Evolutionary conservation across 2,329 filamentous ascomycete genomes (phyloP).

Genomic region (Myriangium duriaei): DNA sequence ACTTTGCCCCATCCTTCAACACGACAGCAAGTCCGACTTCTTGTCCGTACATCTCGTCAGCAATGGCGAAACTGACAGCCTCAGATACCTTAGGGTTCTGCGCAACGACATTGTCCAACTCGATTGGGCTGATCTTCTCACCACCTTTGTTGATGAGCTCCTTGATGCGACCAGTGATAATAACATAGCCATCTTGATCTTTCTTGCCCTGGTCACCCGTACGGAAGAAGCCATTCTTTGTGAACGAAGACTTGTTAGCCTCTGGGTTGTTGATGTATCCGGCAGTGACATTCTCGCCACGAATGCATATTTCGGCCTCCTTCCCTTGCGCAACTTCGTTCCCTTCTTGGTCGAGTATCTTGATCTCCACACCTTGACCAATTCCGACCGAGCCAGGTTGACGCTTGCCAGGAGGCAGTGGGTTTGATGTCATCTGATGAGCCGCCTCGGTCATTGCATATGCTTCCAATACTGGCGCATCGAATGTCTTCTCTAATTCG

Average conservation of each 20-base stretch:
- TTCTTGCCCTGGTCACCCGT: slow-evolving; percentile 77
- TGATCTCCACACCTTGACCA: slow-evolving; percentile 71
- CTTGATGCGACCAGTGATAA: slow-evolving; percentile 86
- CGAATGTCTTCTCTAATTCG: slow-evolving; percentile 61
- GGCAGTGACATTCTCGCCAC: slow-evolving; percentile 69
- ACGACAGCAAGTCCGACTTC: slow-evolving; percentile 69
- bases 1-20: slow-evolving; percentile 48
- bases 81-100: slow-evolving; percentile 61
- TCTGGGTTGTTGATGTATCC: slow-evolving; percentile 74
- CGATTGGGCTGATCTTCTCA: slow-evolving; percentile 81
- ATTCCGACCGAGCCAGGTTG: slow-evolving; percentile 73
- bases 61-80: slow-evolving; percentile 72
- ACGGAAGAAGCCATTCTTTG: slow-evolving; percentile 67
- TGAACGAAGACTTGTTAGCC: slow-evolving; percentile 65
- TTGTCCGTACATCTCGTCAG: slow-evolving; percentile 73
- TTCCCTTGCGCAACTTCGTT: slow-evolving; percentile 54
- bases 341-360: slow-evolving; percentile 59
- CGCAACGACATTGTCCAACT: slow-evolving; percentile 72
- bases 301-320: slow-evolving; percentile 74
- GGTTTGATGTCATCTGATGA: slow-evolving; percentile 67
- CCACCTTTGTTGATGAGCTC: slow-evolving; percentile 85
- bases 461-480: slow-evolving; percentile 73
- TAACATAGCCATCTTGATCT: slow-evolving; percentile 67
- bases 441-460: slow-evolving; percentile 90
- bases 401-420: slow-evolving; percentile 49